Evolutionary conservation across 768 basidiomycete species (phyloP), one percentile per base, ranked within the genome.

Genomic region (Agrocybe praecox): DNA sequence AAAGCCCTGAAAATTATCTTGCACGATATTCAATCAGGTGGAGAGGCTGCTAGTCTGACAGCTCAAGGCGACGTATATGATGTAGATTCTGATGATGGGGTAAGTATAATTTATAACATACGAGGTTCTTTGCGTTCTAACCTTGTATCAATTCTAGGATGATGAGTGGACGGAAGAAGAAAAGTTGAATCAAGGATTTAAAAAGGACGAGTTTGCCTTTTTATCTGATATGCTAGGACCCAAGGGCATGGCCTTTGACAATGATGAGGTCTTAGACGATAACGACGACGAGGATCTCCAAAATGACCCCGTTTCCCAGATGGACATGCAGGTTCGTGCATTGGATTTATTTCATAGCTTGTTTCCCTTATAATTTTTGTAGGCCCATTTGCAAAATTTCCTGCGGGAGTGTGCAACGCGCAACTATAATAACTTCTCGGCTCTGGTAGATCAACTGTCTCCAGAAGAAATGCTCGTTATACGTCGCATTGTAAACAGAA

Each of bases 161-260:
- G 93, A 93, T 32, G 92, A 93, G n/a, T 98, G 96, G 96, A 82
- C 85, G 10, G 95, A 97, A 64, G 94, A 95, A 66, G 94, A 92
- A 54, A 83, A 81, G 47, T 70, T 81, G 32, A 75, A 84, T 48
- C 81, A 84, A 61, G 74, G 72, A 8, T 73, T 80, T 64, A 89
- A 85, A 64, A 77, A 85, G 49, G 90, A 91, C n/a, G 90, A 93
- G 64, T 85, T 92, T 61, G 85, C 87, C 21, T 92, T 87, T 76
- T 74, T 97, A 34, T 94, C 94, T 6, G 91, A 94, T 47, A 80
- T 93, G 78, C 80, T 94, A 48, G 88, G 89, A 11, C 85, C 87
- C 1, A 86, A 83, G 48, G 90, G 87, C 8, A 78, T 84, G 65
- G 82, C 87, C 22, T 84, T 89, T 63, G 91, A 92, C 64, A 89